Percentiles rank a stretch among this genome's conserved stretches.
phyloP scores from a whole-genome alignment of 192 early-diverging fungal species.

The Rhizophagus clarus region DNA sequence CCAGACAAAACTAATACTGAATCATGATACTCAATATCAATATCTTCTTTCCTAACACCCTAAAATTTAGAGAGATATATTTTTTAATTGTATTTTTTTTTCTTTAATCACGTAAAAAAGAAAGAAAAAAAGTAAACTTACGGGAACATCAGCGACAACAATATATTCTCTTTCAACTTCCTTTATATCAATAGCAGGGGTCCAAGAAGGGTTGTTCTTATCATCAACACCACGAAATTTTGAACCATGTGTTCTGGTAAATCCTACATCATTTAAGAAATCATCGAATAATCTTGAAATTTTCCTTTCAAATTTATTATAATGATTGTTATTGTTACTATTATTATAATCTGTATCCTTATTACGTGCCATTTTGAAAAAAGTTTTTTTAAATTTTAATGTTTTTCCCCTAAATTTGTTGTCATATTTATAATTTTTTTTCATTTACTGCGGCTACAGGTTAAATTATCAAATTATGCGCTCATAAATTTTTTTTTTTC shows the following conservation, averaged over 20 bases:
- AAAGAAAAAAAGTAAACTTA: neutral
- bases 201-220: neutral
- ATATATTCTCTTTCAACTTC: neutral
- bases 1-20: neutral
- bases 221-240: neutral
- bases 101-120: too few relatives aligned
- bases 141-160: neutral
- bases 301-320: neutral
- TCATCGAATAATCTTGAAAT: neutral
- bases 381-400: too few relatives aligned
- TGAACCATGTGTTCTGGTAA: too few relatives aligned
- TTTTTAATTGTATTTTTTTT: too few relatives aligned
- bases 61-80: too few relatives aligned
- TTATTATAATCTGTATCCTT: too few relatives aligned
- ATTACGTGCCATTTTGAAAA: too few relatives aligned
- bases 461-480: too few relatives aligned
- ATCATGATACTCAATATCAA: neutral
- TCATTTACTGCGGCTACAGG: too few relatives aligned
- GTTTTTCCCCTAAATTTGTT: too few relatives aligned
- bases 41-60: neutral
- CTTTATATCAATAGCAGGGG: neutral
- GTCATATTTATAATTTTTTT: too few relatives aligned
- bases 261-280: neutral
- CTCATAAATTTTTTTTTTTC: too few relatives aligned
- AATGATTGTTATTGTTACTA: neutral